Evolutionary conservation across 352 stramenopile species (phyloP).

Genomic region (Phytophthora pistaciae): DNA sequence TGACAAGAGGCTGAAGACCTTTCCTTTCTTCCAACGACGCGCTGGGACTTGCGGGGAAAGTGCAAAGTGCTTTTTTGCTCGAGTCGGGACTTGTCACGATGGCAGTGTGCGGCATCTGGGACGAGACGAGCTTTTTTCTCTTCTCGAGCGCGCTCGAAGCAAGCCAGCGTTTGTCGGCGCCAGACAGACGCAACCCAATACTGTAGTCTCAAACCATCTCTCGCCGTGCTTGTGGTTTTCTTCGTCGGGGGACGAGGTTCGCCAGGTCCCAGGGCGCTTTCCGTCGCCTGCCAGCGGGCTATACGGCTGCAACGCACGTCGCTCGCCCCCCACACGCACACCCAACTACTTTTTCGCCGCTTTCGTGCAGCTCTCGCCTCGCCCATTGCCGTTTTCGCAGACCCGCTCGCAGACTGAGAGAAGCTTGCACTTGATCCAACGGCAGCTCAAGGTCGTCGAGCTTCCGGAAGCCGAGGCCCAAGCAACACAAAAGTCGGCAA

Average conservation of each 20-base stretch:
- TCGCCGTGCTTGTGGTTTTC: constrained; percentile 1
- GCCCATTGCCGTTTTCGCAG: constrained; percentile 13
- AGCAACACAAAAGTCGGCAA: neutral
- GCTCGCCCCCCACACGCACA: constrained; percentile 16
- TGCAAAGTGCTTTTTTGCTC: neutral
- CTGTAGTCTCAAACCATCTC: constrained; percentile 38
- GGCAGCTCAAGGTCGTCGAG: constrained; percentile 11
- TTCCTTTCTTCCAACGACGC: neutral
- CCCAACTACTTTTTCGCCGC: constrained; percentile 31
- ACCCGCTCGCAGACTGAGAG: constrained; percentile 1
- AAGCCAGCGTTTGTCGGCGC: constrained; percentile 16
- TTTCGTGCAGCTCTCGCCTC: constrained; percentile 41
- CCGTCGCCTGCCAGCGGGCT: constrained; percentile 35
- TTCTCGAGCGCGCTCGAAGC: constrained; percentile 18
- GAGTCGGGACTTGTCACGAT: constrained; percentile 37
- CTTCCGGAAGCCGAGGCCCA: constrained; percentile 10
- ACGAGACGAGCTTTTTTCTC: constrained; percentile 36
- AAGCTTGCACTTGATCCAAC: constrained; percentile 9
- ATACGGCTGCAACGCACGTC: constrained; percentile 43
- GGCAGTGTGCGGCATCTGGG: constrained; percentile 26
- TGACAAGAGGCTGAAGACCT: neutral
- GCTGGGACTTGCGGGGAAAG: constrained; percentile 40
- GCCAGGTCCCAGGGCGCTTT: constrained; percentile 38
- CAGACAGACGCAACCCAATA: constrained; percentile 26
- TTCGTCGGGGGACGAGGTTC: neutral